Conservation (phyloP, 1,139 yeast genomes). For the Williopsis jadinii region DNA sequence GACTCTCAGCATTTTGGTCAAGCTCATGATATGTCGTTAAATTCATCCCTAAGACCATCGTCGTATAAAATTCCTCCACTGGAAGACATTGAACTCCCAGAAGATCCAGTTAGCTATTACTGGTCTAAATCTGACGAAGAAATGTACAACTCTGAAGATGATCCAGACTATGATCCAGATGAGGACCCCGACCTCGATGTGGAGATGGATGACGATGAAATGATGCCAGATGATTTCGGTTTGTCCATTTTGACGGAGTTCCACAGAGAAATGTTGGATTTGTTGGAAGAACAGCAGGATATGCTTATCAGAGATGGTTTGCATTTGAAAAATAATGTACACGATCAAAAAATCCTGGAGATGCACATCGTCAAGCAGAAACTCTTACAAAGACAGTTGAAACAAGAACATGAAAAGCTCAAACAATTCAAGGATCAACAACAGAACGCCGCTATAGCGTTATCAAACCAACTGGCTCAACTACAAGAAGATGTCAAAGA, state of each 20-base stretch:
- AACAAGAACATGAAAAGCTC: slow-evolving; percentile 16
- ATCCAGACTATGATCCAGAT: slow-evolving; percentile 11
- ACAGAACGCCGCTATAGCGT: no score
- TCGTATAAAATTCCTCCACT: slow-evolving; percentile 7
- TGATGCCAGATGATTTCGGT: slow-evolving; percentile 1
- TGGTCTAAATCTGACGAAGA: slow-evolving; percentile 4
- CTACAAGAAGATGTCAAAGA: slow-evolving; percentile 12
- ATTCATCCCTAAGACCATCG: not conserved
- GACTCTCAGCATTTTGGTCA: slow-evolving; percentile 3
- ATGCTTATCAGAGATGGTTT: slow-evolving; percentile 7
- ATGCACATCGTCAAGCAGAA: slow-evolving; percentile 16
- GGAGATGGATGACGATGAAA: slow-evolving; percentile 15
- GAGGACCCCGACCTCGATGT: slow-evolving; percentile 18
- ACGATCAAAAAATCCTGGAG: slow-evolving; percentile 10
- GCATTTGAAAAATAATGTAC: slow-evolving; percentile 5
- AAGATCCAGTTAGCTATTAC: slow-evolving; percentile 8
- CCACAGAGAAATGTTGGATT: slow-evolving; percentile 8
- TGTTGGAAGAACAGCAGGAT: slow-evolving; percentile 9
- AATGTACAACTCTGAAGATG: slow-evolving; percentile 8
- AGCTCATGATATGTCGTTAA: not conserved
- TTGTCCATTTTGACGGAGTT: slow-evolving; percentile 6
- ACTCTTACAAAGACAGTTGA: slow-evolving; percentile 15
- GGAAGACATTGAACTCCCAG: slow-evolving; percentile 4
- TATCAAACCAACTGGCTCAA: slow-evolving; percentile 9
- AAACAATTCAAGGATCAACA: slow-evolving; percentile 13